A percentile compares a stretch with the other conserved stretches of the same genome.
Evolutionary conservation across 768 basidiomycete genomes (phyloP).

Genomic region (Suillus discolor): DNA sequence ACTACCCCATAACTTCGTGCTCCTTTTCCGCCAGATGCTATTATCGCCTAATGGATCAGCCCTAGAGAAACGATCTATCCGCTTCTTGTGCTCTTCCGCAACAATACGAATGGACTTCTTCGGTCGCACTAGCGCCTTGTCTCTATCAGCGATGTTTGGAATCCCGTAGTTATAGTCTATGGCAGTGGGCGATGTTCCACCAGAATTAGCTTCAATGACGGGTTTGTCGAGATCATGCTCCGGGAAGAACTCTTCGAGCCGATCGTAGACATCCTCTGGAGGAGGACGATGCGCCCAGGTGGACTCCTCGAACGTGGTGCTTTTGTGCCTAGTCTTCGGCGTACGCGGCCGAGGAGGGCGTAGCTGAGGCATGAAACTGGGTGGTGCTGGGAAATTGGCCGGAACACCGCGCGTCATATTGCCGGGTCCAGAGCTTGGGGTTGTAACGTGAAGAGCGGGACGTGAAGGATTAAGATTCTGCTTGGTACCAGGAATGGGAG

Average conservation of each 20-base stretch:
- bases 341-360: slow-evolving; percentile 27
- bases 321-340: slow-evolving; percentile 30
- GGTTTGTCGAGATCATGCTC: slow-evolving; percentile 95
- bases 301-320: slow-evolving; percentile 67
- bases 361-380: slow-evolving; percentile 18
- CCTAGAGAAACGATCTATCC: slow-evolving; percentile 70
- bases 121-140: slow-evolving; percentile 52
- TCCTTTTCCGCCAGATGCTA: slow-evolving; percentile 72
- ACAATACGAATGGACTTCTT: slow-evolving; percentile 95
- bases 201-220: slow-evolving; percentile 84
- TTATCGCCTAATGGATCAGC: slow-evolving; percentile 51
- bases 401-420: slow-evolving; percentile 15
- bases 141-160: slow-evolving; percentile 29
- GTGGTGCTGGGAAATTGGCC: slow-evolving; percentile 24
- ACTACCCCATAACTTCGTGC: slow-evolving; percentile 96
- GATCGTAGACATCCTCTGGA: slow-evolving; percentile 91
- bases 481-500: slow-evolving; percentile 15
- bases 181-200: slow-evolving; percentile 76
- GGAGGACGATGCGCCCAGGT: slow-evolving; percentile 91
- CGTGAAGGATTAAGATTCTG: slow-evolving; percentile 18
- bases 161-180: slow-evolving; percentile 52
- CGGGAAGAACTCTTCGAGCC: slow-evolving; percentile 94
- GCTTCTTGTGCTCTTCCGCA: slow-evolving; percentile 83
- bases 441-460: slow-evolving; percentile 34
- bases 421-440: slow-evolving; percentile 21